phyloP scores from a whole-genome alignment of 1,284 basidiomycete species.

The Irpex lacteus region DNA sequence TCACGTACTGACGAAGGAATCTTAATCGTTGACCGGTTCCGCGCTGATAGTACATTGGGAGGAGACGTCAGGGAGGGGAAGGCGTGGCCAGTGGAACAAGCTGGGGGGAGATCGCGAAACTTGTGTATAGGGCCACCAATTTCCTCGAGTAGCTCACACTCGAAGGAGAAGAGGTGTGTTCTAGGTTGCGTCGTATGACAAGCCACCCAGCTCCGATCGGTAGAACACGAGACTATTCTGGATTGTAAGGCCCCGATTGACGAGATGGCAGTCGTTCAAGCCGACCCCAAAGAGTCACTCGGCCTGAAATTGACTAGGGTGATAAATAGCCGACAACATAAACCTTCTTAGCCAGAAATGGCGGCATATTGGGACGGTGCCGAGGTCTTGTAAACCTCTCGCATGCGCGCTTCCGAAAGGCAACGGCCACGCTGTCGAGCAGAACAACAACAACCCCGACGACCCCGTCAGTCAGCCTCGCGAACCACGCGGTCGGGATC shows the following conservation, averaged over 20 bases:
- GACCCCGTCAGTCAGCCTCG: background rate
- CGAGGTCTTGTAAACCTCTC: background rate
- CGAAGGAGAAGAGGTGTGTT: too few species aligned
- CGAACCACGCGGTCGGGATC: background rate
- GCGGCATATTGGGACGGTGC: background rate
- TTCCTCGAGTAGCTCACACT: too few species aligned
- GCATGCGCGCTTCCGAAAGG: background rate
- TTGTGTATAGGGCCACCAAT: too few species aligned
- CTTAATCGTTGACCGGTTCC: background rate
- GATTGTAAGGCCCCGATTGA: background rate
- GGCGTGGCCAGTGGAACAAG: background rate
- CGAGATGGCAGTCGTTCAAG: background rate
- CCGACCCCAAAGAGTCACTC: background rate
- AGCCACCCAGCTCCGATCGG: background rate
- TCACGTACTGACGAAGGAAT: background rate
- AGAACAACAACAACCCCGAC: background rate
- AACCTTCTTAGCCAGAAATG: background rate
- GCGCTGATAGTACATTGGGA: background rate
- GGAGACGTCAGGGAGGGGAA: background rate
- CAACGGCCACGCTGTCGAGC: background rate
- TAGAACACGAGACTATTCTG: background rate
- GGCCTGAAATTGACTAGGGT: background rate
- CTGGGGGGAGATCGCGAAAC: background rate
- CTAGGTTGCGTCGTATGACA: too few species aligned
- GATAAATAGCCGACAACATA: background rate